Conservation (phyloP, 1,284 basidiomycete species). For the Malassezia nana region DNA sequence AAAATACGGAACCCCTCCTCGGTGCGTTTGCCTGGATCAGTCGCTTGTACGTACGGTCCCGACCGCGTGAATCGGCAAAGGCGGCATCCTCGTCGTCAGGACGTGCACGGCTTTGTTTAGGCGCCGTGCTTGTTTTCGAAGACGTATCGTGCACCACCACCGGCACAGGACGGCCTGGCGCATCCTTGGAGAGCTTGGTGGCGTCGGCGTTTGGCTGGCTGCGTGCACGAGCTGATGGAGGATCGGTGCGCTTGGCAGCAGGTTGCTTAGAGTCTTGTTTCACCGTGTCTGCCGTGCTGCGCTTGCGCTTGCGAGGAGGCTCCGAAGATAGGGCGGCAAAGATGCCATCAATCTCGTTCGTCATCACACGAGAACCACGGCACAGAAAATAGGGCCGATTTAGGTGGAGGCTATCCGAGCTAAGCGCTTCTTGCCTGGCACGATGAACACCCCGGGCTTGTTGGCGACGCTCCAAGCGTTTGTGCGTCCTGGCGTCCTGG, state of each 20-base stretch:
- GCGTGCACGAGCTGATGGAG: background rate
- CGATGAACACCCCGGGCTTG: slow-evolving; percentile 61
- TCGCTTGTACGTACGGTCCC: slow-evolving; percentile 8
- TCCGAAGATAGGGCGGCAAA: slow-evolving; percentile 3
- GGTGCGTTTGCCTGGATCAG: slow-evolving; percentile 16
- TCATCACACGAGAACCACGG: background rate
- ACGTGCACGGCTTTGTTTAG: background rate
- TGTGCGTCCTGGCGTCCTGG: slow-evolving; percentile 61
- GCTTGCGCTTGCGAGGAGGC: background rate
- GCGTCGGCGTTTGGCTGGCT: too few species aligned
- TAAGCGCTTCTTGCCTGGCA: background rate
- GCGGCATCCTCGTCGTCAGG: slow-evolving; percentile 12
- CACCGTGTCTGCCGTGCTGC: background rate
- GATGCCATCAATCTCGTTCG: slow-evolving; percentile 15
- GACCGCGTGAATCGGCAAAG: slow-evolving; percentile 15
- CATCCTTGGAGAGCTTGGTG: background rate
- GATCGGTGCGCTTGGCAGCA: background rate
- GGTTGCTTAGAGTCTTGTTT: background rate
- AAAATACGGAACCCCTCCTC: slow-evolving; percentile 17
- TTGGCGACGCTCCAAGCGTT: slow-evolving; percentile 66
- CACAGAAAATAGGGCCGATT: slow-evolving; percentile 1
- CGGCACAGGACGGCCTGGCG: background rate
- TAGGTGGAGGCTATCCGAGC: background rate
- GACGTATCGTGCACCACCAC: slow-evolving; percentile 12
- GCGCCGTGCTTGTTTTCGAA: background rate